Conservation (phyloP, 495 filamentous ascomycete genomes). For the Lophiotrema nucula region DNA sequence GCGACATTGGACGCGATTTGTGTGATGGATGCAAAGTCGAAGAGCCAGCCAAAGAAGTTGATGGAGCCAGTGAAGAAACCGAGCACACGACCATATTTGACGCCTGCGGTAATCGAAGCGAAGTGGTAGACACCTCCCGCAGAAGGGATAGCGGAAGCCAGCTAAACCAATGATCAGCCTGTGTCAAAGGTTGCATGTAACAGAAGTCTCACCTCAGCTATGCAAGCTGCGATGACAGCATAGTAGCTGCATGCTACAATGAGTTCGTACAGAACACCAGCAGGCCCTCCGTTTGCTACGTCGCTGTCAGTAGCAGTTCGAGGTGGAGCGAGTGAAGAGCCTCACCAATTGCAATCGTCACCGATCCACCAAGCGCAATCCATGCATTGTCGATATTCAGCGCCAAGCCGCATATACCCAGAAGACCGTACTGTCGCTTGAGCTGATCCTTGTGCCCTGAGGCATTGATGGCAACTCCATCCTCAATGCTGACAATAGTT, state of each 20-base stretch:
- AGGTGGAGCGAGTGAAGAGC: too few relatives aligned
- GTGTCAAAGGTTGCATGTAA: too few relatives aligned
- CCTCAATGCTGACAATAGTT: constrained; percentile 17
- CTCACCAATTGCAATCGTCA: constrained; percentile 55
- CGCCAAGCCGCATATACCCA: constrained; percentile 52
- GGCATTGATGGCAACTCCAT: constrained; percentile 42
- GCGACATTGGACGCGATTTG: constrained; percentile 60
- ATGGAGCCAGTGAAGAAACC: constrained; percentile 70
- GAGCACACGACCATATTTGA: constrained; percentile 62
- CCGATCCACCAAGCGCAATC: constrained; percentile 54
- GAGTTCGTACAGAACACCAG: constrained; percentile 30
- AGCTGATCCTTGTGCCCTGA: constrained; percentile 58
- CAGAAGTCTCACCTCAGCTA: constrained; percentile 36
- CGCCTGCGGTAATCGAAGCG: constrained; percentile 72
- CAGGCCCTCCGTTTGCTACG: constrained; percentile 36
- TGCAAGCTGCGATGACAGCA: constrained; percentile 26
- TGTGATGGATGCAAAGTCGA: constrained; percentile 64
- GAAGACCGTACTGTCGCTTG: constrained; percentile 54
- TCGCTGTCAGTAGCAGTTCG: not conserved
- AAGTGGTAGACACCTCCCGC: constrained; percentile 81
- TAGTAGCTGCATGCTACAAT: constrained; percentile 32
- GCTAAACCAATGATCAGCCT: constrained; percentile 45
- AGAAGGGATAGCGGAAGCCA: constrained; percentile 78
- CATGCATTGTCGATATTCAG: constrained; percentile 55
- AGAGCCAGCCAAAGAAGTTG: constrained; percentile 76